Evolutionary conservation across 2,329 filamentous ascomycete genomes (phyloP).

Genomic region (Rutstroemia sp.): DNA sequence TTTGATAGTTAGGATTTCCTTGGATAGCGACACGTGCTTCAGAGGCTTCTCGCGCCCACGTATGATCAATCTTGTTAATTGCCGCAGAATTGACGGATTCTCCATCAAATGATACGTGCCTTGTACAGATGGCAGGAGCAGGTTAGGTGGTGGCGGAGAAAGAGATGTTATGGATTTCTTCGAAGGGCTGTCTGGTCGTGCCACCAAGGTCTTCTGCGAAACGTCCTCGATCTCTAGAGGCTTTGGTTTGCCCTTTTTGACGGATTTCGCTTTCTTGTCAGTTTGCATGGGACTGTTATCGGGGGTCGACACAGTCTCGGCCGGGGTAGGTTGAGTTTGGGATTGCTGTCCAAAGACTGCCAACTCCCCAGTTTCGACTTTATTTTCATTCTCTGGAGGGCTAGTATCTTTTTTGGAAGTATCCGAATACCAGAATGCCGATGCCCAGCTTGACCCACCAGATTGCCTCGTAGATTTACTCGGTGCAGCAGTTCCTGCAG

Average conservation of each 20-base stretch:
- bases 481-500: conserved; percentile 1
- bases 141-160: conserved; percentile 41
- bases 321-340: conserved; percentile 38
- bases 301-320: conserved; percentile 12
- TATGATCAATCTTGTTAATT: conserved; percentile 53
- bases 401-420: conserved; percentile 23
- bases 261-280: conserved; percentile 18
- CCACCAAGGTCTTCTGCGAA: conserved; percentile 7
- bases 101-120: conserved; percentile 61
- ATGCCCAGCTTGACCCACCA: conserved; percentile 61
- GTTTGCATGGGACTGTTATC: conserved; percentile 10
- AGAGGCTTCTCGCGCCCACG: conserved; percentile 47
- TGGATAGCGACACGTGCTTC: conserved; percentile 65
- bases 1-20: conserved; percentile 64
- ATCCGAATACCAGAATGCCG: conserved; percentile 57
- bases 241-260: conserved; percentile 20
- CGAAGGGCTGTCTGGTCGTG: conserved; percentile 11
- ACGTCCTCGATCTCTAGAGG: conserved; percentile 20
- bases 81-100: conserved; percentile 62
- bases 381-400: neutral
- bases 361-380: conserved; percentile 34
- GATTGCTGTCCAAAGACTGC: conserved; percentile 51
- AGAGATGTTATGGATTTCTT: conserved; percentile 16
- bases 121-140: conserved; percentile 62
- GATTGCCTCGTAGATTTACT: conserved; percentile 7